Percentiles rank a stretch among this genome's conserved stretches.
Conservation (phyloP, 345 rosid genomes). For the Lenwebbia sp. region DNA sequence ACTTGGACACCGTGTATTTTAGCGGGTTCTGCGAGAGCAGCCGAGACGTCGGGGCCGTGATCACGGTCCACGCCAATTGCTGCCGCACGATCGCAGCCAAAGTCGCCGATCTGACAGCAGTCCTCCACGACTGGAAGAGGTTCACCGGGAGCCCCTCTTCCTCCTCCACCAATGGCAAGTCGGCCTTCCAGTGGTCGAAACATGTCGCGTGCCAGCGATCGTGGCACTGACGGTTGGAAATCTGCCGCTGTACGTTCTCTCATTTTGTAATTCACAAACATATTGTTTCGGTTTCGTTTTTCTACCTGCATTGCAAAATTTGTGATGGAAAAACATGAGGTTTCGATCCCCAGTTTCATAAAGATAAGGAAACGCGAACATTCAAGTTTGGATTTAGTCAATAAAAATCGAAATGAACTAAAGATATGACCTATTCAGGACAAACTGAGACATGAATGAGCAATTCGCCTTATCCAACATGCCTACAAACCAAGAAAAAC, state of each 20-base stretch:
- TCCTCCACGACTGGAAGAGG: constrained; percentile 52
- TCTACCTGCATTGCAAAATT: background rate
- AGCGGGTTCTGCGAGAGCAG: constrained; percentile 77
- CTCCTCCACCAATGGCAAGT: background rate
- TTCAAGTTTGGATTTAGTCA: background rate
- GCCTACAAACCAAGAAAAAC: background rate
- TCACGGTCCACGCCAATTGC: constrained; percentile 72
- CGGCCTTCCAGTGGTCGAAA: background rate
- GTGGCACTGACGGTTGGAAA: background rate
- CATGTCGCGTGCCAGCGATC: background rate
- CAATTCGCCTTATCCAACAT: background rate
- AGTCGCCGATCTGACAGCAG: constrained; percentile 36
- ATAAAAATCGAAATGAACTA: background rate
- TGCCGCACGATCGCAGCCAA: constrained; percentile 62
- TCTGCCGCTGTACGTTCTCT: background rate
- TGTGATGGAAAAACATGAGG: background rate
- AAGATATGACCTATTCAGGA: background rate
- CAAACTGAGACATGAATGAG: background rate
- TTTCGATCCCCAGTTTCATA: background rate
- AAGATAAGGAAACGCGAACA: background rate
- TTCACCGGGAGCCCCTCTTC: background rate
- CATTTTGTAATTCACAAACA: background rate
- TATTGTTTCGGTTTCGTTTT: background rate
- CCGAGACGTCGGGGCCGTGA: constrained; percentile 27
- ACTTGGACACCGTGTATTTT: constrained; percentile 36